Conservation (phyloP, 768 basidiomycete genomes). For the Boletus insuetus region DNA sequence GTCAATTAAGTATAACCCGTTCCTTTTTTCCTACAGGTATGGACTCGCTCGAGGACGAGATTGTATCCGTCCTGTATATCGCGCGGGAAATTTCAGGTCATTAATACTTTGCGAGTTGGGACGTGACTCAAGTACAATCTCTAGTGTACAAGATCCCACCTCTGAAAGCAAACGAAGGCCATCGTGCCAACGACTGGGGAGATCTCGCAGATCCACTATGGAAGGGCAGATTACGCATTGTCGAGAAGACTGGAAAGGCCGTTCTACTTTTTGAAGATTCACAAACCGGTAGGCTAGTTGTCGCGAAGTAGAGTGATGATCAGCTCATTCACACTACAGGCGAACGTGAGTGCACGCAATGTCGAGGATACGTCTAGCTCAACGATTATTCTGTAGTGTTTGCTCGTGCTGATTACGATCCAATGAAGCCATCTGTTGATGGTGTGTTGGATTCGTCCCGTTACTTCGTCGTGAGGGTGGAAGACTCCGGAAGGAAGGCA, state of each 20-base stretch:
- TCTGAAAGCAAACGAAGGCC: slow-evolving; percentile 80
- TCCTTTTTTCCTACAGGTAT: slow-evolving; percentile 30
- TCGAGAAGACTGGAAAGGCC: slow-evolving; percentile 71
- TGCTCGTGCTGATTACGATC: slow-evolving; percentile 81
- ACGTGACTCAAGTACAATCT: slow-evolving; percentile 19
- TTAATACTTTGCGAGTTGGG: slow-evolving; percentile 17
- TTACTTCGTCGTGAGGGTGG: slow-evolving; percentile 91
- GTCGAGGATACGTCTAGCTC: slow-evolving; percentile 10
- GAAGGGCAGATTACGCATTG: slow-evolving; percentile 87
- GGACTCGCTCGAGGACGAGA: slow-evolving; percentile 68
- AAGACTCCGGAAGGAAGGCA: slow-evolving; percentile 83
- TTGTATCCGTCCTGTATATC: slow-evolving; percentile 87
- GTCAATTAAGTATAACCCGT: too few species aligned
- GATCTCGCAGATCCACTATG: slow-evolving; percentile 80
- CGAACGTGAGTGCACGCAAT: slow-evolving; percentile 52
- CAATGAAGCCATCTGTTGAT: slow-evolving; percentile 80
- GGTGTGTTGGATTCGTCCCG: slow-evolving; percentile 94
- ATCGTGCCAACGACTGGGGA: slow-evolving; percentile 92
- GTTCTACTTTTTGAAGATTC: slow-evolving; percentile 78
- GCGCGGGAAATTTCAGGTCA: slow-evolving; percentile 88
- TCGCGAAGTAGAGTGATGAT: neutral
- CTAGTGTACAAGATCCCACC: slow-evolving; percentile 91
- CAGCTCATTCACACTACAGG: slow-evolving; percentile 38
- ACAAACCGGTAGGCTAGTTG: slow-evolving; percentile 58
- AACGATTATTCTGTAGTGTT: slow-evolving; percentile 57